These are phyloP conservation scores for Tarenaya hassleriana DNA, from an alignment of 345 rosid species.

Conservation along the genomic window DNA sequence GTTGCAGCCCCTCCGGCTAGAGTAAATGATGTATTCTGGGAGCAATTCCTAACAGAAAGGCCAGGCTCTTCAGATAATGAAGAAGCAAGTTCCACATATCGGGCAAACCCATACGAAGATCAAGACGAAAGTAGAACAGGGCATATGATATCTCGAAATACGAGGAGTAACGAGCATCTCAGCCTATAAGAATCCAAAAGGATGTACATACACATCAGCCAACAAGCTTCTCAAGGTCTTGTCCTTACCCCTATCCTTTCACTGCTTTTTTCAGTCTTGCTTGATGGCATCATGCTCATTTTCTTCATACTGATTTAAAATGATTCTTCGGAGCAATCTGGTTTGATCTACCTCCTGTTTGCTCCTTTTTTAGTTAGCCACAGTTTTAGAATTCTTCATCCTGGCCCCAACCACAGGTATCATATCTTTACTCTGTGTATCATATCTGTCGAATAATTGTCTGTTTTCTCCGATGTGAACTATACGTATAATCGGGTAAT, in stretches of 20 bases:
- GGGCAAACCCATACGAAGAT: conserved; percentile 50
- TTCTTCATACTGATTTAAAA: no score
- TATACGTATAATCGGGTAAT: no score
- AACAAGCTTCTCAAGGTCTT: background rate
- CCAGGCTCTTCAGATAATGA: conserved; percentile 84
- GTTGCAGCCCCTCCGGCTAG: conserved; percentile 51
- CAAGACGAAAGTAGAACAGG: conserved; percentile 49
- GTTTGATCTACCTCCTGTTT: no score
- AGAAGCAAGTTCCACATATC: conserved; percentile 71
- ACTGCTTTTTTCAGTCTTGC: no score
- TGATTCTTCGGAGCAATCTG: no score
- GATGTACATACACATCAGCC: conserved; percentile 15
- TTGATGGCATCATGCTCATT: no score
- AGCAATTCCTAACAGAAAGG: conserved; percentile 84
- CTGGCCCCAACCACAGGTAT: no score
- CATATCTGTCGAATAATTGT: no score
- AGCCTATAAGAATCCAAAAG: conserved; percentile 42
- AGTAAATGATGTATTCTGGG: conserved; percentile 93
- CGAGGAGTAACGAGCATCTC: conserved; percentile 55
- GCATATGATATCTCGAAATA: conserved; percentile 36
- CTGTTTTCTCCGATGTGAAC: no score
- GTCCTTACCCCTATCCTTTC: background rate
- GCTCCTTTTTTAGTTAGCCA: no score
- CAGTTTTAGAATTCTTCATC: no score
- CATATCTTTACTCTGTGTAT: no score